These are phyloP conservation scores for Knufia petricola DNA, from an alignment of 2,329 filamentous ascomycete species.

Conservation along the genomic window DNA sequence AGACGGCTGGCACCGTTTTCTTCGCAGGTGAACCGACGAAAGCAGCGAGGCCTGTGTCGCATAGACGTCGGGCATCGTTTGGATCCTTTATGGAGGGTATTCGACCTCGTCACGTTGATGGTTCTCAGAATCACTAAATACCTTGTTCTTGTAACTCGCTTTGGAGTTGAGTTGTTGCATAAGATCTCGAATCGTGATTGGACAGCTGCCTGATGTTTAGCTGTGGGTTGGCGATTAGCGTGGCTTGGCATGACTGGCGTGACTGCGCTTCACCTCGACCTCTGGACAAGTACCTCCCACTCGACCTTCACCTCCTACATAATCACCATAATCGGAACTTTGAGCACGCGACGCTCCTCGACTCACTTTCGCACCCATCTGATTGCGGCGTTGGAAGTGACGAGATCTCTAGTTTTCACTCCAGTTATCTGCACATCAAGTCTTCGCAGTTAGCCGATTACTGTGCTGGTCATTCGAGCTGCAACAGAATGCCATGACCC, in stretches of 20 bases:
- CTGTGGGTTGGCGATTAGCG: background rate
- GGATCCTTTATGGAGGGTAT: constrained; percentile 6
- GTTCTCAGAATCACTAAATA: constrained; percentile 12
- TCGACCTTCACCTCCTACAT: background rate
- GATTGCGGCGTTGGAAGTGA: background rate
- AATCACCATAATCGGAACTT: background rate
- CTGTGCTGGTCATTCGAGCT: background rate
- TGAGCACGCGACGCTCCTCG: background rate
- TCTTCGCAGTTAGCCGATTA: background rate
- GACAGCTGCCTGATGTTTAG: constrained; percentile 7
- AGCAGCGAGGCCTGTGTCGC: constrained; percentile 13
- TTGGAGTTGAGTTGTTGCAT: constrained; percentile 13
- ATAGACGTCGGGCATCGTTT: constrained; percentile 9
- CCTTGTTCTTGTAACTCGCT: constrained; percentile 16
- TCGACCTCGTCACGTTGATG: background rate
- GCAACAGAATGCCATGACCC: background rate
- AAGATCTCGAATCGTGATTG: constrained; percentile 12
- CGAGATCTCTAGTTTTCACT: background rate
- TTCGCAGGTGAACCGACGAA: background rate
- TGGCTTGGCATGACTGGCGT: constrained; percentile 15
- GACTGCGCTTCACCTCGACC: constrained; percentile 6
- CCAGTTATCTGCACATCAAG: background rate
- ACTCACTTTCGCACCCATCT: background rate
- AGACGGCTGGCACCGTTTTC: background rate
- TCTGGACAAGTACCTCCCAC: background rate